These are phyloP conservation scores for Xylaria sp. DNA, from an alignment of 2,329 filamentous ascomycete species.

Conservation along the genomic window DNA sequence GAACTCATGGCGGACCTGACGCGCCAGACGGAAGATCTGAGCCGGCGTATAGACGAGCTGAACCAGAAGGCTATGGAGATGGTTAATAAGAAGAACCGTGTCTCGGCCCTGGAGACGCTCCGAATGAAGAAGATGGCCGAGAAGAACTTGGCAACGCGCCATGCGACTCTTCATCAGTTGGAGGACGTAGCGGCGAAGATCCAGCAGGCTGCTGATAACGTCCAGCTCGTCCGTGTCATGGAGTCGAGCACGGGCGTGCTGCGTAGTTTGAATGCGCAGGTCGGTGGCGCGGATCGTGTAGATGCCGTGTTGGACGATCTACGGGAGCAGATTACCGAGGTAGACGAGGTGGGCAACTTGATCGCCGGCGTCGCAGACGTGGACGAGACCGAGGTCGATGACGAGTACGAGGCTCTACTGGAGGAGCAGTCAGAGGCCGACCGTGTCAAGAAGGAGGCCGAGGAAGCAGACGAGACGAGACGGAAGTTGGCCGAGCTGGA, in stretches of 20 bases:
- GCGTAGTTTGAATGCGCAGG: slow-evolving; percentile 64
- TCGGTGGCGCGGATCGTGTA: slow-evolving; percentile 71
- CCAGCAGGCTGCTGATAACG: slow-evolving; percentile 77
- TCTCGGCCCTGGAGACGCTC: slow-evolving; percentile 71
- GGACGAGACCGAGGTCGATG: slow-evolving; percentile 80
- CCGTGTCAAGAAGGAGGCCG: slow-evolving; percentile 39
- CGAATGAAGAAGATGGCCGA: slow-evolving; percentile 80
- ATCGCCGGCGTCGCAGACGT: slow-evolving; percentile 53
- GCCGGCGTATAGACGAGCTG: slow-evolving; percentile 61
- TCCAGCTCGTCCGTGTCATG: slow-evolving; percentile 79
- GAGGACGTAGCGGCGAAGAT: slow-evolving; percentile 80
- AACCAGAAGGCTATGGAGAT: slow-evolving; percentile 61
- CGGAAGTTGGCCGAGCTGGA: slow-evolving; percentile 47
- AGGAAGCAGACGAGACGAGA: slow-evolving; percentile 44
- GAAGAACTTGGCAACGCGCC: slow-evolving; percentile 63
- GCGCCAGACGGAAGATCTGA: slow-evolving; percentile 63
- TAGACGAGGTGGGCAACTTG: slow-evolving; percentile 75
- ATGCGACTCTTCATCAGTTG: slow-evolving; percentile 70
- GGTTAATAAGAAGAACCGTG: slow-evolving; percentile 65
- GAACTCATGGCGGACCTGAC: slow-evolving; percentile 70
- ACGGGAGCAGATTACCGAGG: slow-evolving; percentile 71
- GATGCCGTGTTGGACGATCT: slow-evolving; percentile 70
- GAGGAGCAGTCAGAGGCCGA: slow-evolving; percentile 44
- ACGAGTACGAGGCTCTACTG: slow-evolving; percentile 76
- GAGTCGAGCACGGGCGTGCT: slow-evolving; percentile 70